Conservation (phyloP, 2,329 filamentous ascomycete genomes). For the Fusarium nygamai region DNA sequence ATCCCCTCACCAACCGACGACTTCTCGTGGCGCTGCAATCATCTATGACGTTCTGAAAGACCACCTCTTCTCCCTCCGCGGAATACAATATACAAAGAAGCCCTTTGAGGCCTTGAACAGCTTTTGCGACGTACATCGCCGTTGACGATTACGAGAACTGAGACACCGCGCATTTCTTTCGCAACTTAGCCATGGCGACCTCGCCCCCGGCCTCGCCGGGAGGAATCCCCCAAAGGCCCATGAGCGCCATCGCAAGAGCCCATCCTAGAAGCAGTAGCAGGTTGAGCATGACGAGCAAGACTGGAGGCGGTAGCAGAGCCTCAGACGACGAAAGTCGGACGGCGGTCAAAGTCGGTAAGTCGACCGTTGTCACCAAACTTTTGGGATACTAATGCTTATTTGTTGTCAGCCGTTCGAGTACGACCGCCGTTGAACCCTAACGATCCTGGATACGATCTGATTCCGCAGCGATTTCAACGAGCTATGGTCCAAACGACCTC, state of each 20-base stretch:
- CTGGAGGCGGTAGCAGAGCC: constrained; percentile 78
- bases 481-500: constrained; percentile 92
- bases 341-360: constrained; percentile 95
- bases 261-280: constrained; percentile 81
- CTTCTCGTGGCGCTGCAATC: constrained; percentile 14
- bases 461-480: constrained; percentile 93
- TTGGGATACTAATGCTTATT: neutral
- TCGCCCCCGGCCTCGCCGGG: constrained; percentile 76
- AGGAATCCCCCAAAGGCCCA: constrained; percentile 68
- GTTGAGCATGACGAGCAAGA: constrained; percentile 84
- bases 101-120: constrained; percentile 23
- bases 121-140: constrained; percentile 19
- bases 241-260: constrained; percentile 83
- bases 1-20: constrained; percentile 32
- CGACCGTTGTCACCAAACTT: constrained; percentile 2
- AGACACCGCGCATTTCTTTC: constrained; percentile 29
- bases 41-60: constrained; percentile 43
- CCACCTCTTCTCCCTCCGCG: constrained; percentile 29
- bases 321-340: constrained; percentile 92
- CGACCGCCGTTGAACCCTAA: constrained; percentile 83
- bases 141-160: constrained; percentile 16
- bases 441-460: constrained; percentile 93
- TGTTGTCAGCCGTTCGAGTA: constrained; percentile 81
- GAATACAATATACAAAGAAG: constrained; percentile 26
- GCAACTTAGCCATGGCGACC: constrained; percentile 64